Evolutionary conservation across 2,329 filamentous ascomycete genomes (phyloP), one percentile per base, ranked within the genome.

Genomic region (Fusarium sp.): DNA sequence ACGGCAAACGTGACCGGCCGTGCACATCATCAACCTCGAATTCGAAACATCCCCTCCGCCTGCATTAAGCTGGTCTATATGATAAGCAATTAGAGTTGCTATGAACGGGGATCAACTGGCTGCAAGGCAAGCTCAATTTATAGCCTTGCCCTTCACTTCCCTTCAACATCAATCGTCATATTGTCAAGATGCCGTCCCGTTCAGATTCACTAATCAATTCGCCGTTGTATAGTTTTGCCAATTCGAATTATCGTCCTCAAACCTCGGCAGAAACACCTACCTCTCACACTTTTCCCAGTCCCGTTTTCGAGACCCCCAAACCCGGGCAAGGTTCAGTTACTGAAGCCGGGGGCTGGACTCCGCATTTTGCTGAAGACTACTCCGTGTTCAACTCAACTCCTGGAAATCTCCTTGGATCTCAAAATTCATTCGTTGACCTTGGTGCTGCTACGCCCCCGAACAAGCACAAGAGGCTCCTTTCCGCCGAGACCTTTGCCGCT

Each of bases 321-420:
- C 77, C 79, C 56, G 80, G 77, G 69, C 80, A 81, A 66, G 79
- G 79, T 61, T 80, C 78, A 57, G 82, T 84, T 68, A 78, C 84
- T 76, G 82, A 85, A 63, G 76, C 82, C 51, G 80, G 81, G 68
- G 82, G 82, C 69, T 87, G 85, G 83, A 89, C 87, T 42, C 87
- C 87, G 75, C 83, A 82, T 58, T 90, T 88, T 79, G 86, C 87
- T 67, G 86, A 89, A 74, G 87, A 89, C 67, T 89, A 88, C 72
- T 88, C 87, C 65, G 86, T 89, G 72, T 89, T 90, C 80, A 87
- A 88, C 78, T 80, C 83, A n/a, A 88, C 87, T 11, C 87, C 87
- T 17, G 87, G 85, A 46, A 87, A 88, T 73, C 79, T 88, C 54
- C 81, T 80, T 71, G 83, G 80, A 52, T 76, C 79, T 41, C 79